Percentiles rank a stretch among this genome's conserved stretches.
Conservation (phyloP, 768 basidiomycete species). For the Panaeolus papilionaceus region DNA sequence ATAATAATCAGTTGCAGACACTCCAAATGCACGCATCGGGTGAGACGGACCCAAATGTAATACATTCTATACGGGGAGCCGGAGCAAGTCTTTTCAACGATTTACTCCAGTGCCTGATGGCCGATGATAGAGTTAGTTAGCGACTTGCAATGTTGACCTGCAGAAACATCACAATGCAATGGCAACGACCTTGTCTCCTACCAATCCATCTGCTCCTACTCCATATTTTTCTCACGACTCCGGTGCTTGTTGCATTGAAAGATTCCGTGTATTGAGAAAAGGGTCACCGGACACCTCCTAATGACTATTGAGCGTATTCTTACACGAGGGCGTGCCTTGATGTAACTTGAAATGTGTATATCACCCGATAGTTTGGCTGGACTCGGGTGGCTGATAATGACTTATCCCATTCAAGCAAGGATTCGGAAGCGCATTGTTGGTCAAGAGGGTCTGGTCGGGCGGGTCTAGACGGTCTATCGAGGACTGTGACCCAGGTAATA, state of each 20-base stretch:
- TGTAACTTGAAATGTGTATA: background rate
- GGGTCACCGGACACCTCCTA: conserved; percentile 1
- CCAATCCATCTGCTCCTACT: background rate
- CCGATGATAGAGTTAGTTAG: conserved; percentile 1
- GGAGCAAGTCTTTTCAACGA: conserved; percentile 2
- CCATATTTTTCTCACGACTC: conserved; percentile 1
- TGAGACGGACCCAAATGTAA: background rate
- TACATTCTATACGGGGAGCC: background rate
- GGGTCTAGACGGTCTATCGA: background rate
- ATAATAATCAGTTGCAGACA: background rate
- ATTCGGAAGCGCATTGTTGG: background rate
- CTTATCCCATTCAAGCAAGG: conserved; percentile 4
- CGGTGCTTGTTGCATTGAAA: conserved; percentile 6
- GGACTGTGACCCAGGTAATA: background rate
- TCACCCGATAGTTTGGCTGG: conserved; percentile 10
- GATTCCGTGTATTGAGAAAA: background rate
- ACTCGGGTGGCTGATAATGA: conserved; percentile 8
- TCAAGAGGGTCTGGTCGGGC: background rate
- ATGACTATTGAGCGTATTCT: background rate
- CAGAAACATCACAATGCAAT: too few species aligned
- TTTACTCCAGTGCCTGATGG: background rate
- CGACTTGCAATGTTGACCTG: background rate
- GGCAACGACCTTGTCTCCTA: background rate
- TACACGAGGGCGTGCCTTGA: conserved; percentile 10
- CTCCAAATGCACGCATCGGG: background rate